phyloP scores from a whole-genome alignment of 805 yeast species.

The Hanseniaspora hatyaiensis region DNA sequence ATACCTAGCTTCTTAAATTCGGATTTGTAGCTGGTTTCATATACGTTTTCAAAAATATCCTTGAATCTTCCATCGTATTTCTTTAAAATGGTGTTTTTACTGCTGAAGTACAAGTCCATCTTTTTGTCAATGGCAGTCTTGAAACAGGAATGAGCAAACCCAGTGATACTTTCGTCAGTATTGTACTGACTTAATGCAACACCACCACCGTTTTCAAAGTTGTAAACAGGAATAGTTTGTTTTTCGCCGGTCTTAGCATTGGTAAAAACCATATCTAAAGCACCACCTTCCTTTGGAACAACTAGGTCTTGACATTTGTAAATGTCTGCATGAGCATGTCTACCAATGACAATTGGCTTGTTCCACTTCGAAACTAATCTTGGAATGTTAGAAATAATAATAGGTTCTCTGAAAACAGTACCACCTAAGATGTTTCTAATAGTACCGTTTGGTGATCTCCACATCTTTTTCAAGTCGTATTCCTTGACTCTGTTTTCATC shows the following conservation, averaged over 20 bases:
- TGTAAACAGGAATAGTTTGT: conserved; percentile 39
- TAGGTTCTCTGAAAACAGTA: conserved; percentile 76
- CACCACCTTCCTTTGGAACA: conserved; percentile 51
- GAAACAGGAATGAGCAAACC: conserved; percentile 72
- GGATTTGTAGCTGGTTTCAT: conserved; percentile 44
- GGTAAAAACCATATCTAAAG: conserved; percentile 51
- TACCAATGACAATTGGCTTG: conserved; percentile 70
- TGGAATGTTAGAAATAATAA: conserved; percentile 66
- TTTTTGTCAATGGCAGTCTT: conserved; percentile 55
- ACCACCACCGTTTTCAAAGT: conserved; percentile 51
- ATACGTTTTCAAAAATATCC: conserved; percentile 62
- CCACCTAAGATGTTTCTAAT: conserved; percentile 72
- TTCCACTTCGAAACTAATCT: conserved; percentile 71
- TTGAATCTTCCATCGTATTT: conserved; percentile 74
- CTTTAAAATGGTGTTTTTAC: conserved; percentile 73
- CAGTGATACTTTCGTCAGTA: conserved; percentile 64
- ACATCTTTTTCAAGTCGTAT: conserved; percentile 63
- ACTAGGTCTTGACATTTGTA: conserved; percentile 69
- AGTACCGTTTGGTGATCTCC: conserved; percentile 79
- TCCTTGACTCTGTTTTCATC: conserved; percentile 72
- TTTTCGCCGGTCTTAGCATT: conserved; percentile 41
- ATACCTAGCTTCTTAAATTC: conserved; percentile 51
- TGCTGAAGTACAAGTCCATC: conserved; percentile 55
- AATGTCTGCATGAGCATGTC: conserved; percentile 81
- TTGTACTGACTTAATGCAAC: conserved; percentile 76